A percentile compares a stretch with the other conserved stretches of the same genome.
Evolutionary conservation across 2,329 filamentous ascomycete genomes (phyloP).

Genomic region (Trematosphaeria pertusa): DNA sequence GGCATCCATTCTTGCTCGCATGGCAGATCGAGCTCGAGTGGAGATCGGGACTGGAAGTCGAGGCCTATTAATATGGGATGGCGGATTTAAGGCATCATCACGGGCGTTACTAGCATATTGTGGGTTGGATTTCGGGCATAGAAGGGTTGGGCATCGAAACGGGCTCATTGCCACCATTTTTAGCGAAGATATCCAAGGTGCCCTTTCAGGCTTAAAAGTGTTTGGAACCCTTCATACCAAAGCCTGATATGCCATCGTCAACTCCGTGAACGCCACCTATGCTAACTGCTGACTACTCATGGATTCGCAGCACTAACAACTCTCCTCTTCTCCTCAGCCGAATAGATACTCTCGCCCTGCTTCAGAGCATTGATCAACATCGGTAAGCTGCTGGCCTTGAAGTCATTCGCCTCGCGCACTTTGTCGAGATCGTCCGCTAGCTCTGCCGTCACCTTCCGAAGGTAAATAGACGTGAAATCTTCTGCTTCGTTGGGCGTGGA

Average conservation of each 20-base stretch:
- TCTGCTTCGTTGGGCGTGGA: slow-evolving; percentile 19
- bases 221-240: too few relatives aligned
- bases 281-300: slow-evolving; percentile 3
- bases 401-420: slow-evolving; percentile 72
- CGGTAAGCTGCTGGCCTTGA: slow-evolving; percentile 66
- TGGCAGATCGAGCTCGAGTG: slow-evolving; percentile 94
- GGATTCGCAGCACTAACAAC: slow-evolving; percentile 36
- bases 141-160: too few relatives aligned
- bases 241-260: too few relatives aligned
- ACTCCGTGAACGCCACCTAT: slow-evolving; percentile 24
- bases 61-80: slow-evolving; percentile 33
- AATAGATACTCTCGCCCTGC: slow-evolving; percentile 71
- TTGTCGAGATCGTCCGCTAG: slow-evolving; percentile 77
- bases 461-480: slow-evolving; percentile 70
- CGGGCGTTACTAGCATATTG: too few relatives aligned
- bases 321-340: slow-evolving; percentile 58
- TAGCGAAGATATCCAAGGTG: too few relatives aligned
- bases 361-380: slow-evolving; percentile 72
- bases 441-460: slow-evolving; percentile 72
- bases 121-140: too few relatives aligned
- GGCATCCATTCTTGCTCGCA: slow-evolving; percentile 85
- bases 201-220: too few relatives aligned
- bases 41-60: slow-evolving; percentile 61
- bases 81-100: too few relatives aligned
- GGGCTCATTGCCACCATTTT: too few relatives aligned